Base-by-base conservation (phyloP, 1,284 basidiomycete species). In the Marasmius sp. region DNA sequence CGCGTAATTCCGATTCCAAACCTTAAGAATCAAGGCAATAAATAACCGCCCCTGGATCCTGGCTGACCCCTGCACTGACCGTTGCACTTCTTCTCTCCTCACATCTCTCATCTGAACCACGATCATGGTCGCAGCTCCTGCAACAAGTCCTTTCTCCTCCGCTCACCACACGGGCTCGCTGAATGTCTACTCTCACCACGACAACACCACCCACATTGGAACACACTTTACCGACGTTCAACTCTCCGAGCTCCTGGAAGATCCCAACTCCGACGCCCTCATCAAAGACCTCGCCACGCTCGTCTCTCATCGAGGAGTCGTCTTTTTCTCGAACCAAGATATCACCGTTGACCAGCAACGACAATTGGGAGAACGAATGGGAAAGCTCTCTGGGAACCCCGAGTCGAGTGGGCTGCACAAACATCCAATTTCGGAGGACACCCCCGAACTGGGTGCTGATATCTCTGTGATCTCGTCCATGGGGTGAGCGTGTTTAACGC, bases 301-400 rank as follows among this genome's bases (percentile, higher is more conserved):
- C 56, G 79, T 91, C 60, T 85, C 88, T 2, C 83, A 88, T 61
- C 85, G 89, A 45, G 88, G 88, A 11, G 89, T 91, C 52, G 87
- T 88, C 34, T 90, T 91, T 75, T 89, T 92, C 81, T 79, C 83
- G 20, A 76, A 81, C 20, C 77, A 79, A 62, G 73, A 77, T 64
- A 66, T 77, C 61, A 71, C 64, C 6, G 68, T 77, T 43, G 69
- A 74, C 22, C 70, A 76, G 61, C 77, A 79, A 66, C 74, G 74
- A 59, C 69, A 70, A 34, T 72, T 79, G 34, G 89, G 86, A 65
- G 71, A 77, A 39, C 75, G 77, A 27, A 72, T 91, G 18, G 88
- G 88, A 3, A 74, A 80, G 60, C 75, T 85, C 2, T 75, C 83
- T 3, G 88, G 87, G 27, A 84, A 85, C 56, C 88, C 89, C 0